These are phyloP conservation scores for Wickerhamomyces subpelliculosus DNA, from an alignment of 805 yeast genomes.

Conservation along the genomic window DNA sequence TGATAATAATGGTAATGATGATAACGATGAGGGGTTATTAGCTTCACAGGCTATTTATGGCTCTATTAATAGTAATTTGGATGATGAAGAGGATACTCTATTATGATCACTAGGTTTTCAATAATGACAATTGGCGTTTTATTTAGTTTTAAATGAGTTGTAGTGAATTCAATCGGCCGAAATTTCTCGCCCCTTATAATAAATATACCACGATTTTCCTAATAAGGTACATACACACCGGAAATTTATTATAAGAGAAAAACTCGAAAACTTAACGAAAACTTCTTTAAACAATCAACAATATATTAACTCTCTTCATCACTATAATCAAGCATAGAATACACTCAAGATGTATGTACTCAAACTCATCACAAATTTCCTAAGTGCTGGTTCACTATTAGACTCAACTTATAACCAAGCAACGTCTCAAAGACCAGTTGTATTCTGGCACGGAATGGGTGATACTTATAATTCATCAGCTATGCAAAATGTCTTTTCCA, in stretches of 20 bases:
- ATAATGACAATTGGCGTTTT: too few relatives aligned
- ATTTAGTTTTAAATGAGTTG: too few relatives aligned
- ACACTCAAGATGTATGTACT: constrained; percentile 14
- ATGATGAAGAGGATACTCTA: neutral
- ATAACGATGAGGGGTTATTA: neutral
- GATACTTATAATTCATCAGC: constrained; percentile 62
- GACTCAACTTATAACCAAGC: neutral
- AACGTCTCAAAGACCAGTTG: constrained; percentile 37
- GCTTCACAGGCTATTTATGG: neutral
- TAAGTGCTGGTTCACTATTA: too few relatives aligned
- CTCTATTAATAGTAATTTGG: neutral
- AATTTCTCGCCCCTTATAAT: too few relatives aligned
- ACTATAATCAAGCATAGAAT: too few relatives aligned
- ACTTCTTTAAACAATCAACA: too few relatives aligned
- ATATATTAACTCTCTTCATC: neutral
- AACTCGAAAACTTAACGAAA: too few relatives aligned
- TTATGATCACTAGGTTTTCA: too few relatives aligned
- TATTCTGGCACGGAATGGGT: constrained; percentile 83
- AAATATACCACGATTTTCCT: too few relatives aligned
- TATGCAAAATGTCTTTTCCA: constrained; percentile 38
- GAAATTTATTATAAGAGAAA: too few relatives aligned
- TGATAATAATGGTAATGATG: neutral
- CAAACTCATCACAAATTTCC: constrained; percentile 7
- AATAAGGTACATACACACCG: too few relatives aligned
- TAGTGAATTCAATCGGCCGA: too few relatives aligned